phyloP scores from a whole-genome alignment of 345 rosid genomes.

The Bruguiera parviflora region DNA sequence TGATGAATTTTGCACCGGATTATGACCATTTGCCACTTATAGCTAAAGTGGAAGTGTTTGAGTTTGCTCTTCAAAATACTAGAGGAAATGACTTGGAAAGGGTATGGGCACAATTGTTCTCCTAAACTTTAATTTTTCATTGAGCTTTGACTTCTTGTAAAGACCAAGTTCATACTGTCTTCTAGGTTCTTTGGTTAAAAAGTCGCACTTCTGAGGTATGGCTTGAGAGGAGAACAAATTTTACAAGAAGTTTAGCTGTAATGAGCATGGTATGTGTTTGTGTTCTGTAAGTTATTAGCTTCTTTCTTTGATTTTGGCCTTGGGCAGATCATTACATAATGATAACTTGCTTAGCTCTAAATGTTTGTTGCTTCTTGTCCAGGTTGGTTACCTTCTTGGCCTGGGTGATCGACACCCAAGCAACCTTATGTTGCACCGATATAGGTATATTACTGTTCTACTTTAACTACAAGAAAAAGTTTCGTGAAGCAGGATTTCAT shows the following conservation, averaged over 20 bases:
- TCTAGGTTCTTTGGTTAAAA: conserved; percentile 95
- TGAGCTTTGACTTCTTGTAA: conserved; percentile 10
- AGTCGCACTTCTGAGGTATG: conserved; percentile 97
- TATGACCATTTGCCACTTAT: conserved; percentile 91
- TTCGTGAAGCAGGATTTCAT: neutral
- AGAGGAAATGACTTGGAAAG: conserved; percentile 94
- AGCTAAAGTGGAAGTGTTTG: conserved; percentile 91
- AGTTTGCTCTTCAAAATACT: conserved; percentile 78
- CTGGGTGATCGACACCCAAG: conserved; percentile 99
- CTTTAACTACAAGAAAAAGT: neutral
- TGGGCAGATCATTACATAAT: neutral
- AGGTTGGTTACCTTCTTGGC: conserved; percentile 99
- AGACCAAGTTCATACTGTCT: conserved; percentile 18
- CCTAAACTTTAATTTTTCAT: conserved; percentile 7
- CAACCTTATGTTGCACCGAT: conserved; percentile 90
- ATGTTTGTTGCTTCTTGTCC: conserved; percentile 26
- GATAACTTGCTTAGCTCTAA: neutral
- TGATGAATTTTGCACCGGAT: conserved; percentile 91
- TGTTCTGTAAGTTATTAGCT: neutral
- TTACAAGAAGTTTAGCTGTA: conserved; percentile 96
- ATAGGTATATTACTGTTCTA: conserved; percentile 50
- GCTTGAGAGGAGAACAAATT: conserved; percentile 98
- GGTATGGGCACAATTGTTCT: conserved; percentile 40
- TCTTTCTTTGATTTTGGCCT: neutral
- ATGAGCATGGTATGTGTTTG: conserved; percentile 93